Base-by-base conservation (phyloP, 805 yeast species). In the Maudiozyma saulgeensis region DNA sequence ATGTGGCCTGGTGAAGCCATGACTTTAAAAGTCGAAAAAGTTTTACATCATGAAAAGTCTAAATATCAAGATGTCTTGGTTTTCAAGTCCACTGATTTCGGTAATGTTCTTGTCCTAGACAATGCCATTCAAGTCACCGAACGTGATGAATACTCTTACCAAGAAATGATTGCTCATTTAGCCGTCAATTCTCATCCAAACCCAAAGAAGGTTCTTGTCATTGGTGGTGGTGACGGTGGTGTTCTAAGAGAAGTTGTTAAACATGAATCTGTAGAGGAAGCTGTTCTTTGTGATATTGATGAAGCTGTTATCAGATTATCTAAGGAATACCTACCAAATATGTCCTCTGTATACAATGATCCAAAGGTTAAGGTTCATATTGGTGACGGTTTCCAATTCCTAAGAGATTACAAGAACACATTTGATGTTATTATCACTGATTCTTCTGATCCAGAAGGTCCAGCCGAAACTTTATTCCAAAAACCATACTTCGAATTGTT, bases 1-100 rank as follows among this genome's bases (percentile, higher is more conserved):
- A 85, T 88, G 87, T 91, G 96, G 95, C 98, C 99, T 31, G 99
- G 99, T 56, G 96, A 90, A 77, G 98, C 97, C 58, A 83, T 93
- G 93, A 79, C 89, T 47, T 76, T 91, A 59, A 79, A 82, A 56
- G 98, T 91, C 51, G 88, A 91, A 58, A 81, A 89, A 69, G 79
- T 91, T 47, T 76, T 91, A 56, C 89, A 86, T 71, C 84, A 79
- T 53, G 96, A 84, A 68, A 78, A 83, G 69, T 87, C 96, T 52
- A 78, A 82, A 69, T 91, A 85, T 70, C 99, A 91, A 74, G 98
- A 91, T 64, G 90, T 91, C 18, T 74, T 91, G 51, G 93, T 93
- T 48, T 93, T 91, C 75, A 87, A 90, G 72, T 84, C 95, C 46
- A 82, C 96, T 50, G 84, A 85, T 66, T 91, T 90, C 70, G 99